phyloP scores from a whole-genome alignment of 2,329 filamentous ascomycete genomes.

The Phialocephala sp. region DNA sequence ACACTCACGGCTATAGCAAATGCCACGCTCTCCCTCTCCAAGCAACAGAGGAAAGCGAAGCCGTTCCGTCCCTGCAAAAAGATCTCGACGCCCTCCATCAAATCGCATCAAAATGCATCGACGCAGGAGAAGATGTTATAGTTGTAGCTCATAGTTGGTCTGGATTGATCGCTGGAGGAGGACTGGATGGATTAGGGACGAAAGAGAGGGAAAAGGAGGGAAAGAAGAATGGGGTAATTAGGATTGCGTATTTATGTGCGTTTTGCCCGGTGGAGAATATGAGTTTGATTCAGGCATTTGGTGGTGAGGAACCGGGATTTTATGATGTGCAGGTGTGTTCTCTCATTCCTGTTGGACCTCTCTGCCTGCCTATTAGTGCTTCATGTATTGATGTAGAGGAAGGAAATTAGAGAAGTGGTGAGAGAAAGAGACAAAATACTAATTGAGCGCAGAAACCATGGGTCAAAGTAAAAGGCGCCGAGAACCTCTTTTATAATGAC shows the following conservation, averaged over 20 bases:
- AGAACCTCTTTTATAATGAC: constrained; percentile 18
- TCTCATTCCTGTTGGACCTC: not conserved
- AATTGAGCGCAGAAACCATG: constrained; percentile 11
- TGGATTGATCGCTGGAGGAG: constrained; percentile 44
- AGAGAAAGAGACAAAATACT: not conserved
- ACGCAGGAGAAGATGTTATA: constrained; percentile 45
- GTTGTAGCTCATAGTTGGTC: constrained; percentile 48
- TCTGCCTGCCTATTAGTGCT: not conserved
- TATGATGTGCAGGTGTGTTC: constrained; percentile 15
- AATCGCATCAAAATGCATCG: constrained; percentile 25
- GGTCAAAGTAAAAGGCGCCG: constrained; percentile 3
- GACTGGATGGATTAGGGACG: constrained; percentile 45
- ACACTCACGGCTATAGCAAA: constrained; percentile 21
- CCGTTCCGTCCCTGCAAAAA: constrained; percentile 21
- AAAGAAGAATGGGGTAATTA: constrained; percentile 44
- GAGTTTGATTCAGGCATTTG: constrained; percentile 19
- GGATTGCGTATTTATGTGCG: constrained; percentile 23
- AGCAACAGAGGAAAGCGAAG: constrained; percentile 16
- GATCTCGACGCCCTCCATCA: constrained; percentile 23
- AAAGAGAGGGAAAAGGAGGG: constrained; percentile 44
- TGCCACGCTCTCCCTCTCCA: constrained; percentile 25
- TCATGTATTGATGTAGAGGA: not conserved
- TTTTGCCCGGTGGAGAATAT: constrained; percentile 22
- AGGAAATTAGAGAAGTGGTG: too few species aligned
- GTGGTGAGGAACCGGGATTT: constrained; percentile 11